Evolutionary conservation across 2,329 filamentous ascomycete species (phyloP).

Genomic region (Furcasterigmium sp.): DNA sequence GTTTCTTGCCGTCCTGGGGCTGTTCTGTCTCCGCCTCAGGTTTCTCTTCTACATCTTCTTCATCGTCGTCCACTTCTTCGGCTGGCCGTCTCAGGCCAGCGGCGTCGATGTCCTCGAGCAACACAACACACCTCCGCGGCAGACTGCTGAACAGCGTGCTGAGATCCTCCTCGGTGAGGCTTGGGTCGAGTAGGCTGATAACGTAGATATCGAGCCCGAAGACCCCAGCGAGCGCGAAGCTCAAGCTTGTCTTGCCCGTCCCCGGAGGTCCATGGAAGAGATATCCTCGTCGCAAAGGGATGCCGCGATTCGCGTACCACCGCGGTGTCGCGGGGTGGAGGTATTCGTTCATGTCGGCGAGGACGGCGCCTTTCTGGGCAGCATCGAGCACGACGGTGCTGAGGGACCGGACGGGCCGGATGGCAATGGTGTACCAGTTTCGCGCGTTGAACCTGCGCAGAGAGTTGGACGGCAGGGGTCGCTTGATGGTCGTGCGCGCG

Average conservation of each 20-base stretch:
- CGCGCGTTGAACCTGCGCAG: conserved; percentile 28
- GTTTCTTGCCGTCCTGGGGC: conserved; percentile 13
- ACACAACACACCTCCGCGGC: conserved; percentile 58
- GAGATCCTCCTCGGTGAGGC: conserved; percentile 58
- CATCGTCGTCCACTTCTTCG: conserved; percentile 19
- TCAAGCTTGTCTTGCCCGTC: conserved; percentile 67
- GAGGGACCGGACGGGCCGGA: conserved; percentile 65
- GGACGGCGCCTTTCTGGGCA: conserved; percentile 58
- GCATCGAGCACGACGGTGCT: conserved; percentile 69
- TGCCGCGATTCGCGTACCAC: conserved; percentile 73
- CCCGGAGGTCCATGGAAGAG: conserved; percentile 73
- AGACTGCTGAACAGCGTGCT: conserved; percentile 53
- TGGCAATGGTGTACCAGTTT: conserved; percentile 52
- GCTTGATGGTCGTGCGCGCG: conserved; percentile 53
- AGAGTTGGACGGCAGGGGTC: conserved; percentile 40
- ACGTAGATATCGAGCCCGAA: conserved; percentile 65
- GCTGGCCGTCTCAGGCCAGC: conserved; percentile 48
- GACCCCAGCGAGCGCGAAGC: conserved; percentile 59
- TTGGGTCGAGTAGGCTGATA: conserved; percentile 50
- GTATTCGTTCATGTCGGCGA: conserved; percentile 74
- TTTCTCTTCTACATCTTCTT: conserved; percentile 6
- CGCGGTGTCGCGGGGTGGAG: conserved; percentile 62
- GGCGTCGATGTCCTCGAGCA: conserved; percentile 66
- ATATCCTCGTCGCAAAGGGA: conserved; percentile 72
- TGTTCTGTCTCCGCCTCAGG: conserved; percentile 6